These are phyloP conservation scores for Actinomortierella wolfii DNA, from an alignment of 371 early-diverging fungal species.

Conservation along the genomic window DNA sequence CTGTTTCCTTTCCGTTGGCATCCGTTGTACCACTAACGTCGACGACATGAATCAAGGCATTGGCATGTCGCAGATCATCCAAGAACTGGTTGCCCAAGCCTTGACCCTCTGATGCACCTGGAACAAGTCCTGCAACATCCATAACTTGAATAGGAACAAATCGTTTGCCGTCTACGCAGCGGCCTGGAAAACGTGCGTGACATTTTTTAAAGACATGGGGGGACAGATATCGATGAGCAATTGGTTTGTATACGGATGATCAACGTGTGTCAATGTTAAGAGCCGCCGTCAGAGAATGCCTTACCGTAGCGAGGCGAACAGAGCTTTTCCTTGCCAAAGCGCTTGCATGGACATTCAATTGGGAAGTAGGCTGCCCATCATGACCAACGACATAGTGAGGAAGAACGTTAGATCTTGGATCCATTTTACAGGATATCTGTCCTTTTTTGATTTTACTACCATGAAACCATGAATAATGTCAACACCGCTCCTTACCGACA, in stretches of 20 bases:
- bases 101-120: conserved; percentile 77
- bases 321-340: conserved; percentile 52
- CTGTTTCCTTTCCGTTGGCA: conserved; percentile 73
- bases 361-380: conserved; percentile 67
- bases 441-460: too few species aligned
- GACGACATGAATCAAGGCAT: conserved; percentile 81
- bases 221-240: too few species aligned
- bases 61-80: conserved; percentile 78
- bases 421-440: too few species aligned
- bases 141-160: conserved; percentile 76
- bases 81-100: conserved; percentile 82
- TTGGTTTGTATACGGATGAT: too few species aligned
- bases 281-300: too few species aligned
- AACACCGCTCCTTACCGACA: conserved; percentile 30
- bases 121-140: conserved; percentile 84
- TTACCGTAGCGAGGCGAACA: conserved; percentile 77
- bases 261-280: too few species aligned
- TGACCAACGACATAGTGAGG: too few species aligned
- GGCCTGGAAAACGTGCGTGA: conserved; percentile 47
- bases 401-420: too few species aligned
- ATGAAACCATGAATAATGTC: too few species aligned
- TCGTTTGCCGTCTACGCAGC: conserved; percentile 69
- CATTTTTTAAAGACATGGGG: too few species aligned
- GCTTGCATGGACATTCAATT: conserved; percentile 71
- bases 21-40: conserved; percentile 85